A percentile compares a stretch with the other conserved stretches of the same genome.
These are phyloP conservation scores for Perkinsus olseni DNA, from an alignment of 169 alveolate genomes.

Conservation along the genomic window DNA sequence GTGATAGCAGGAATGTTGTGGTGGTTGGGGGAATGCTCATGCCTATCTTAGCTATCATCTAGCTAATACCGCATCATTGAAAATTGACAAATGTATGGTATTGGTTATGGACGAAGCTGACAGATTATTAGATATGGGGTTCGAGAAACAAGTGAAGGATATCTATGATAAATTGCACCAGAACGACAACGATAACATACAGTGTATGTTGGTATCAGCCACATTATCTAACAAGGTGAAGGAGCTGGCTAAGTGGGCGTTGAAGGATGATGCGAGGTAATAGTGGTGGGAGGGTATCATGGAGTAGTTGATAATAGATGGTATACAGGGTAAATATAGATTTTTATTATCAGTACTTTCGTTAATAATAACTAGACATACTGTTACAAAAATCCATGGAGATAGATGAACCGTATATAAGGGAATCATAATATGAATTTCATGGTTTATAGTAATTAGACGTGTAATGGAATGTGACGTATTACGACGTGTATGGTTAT, in stretches of 20 bases:
- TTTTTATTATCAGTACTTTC: no score
- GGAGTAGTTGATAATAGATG: no score
- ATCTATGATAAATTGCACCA: slow-evolving; percentile 44
- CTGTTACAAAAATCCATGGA: no score
- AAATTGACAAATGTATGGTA: slow-evolving; percentile 55
- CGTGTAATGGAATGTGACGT: no score
- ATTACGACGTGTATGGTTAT: no score
- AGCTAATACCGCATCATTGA: slow-evolving; percentile 74
- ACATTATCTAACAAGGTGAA: slow-evolving; percentile 60
- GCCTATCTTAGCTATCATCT: slow-evolving; percentile 62
- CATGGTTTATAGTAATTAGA: no score
- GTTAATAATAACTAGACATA: no score
- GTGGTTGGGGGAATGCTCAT: neutral
- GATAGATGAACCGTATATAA: no score
- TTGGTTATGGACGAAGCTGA: slow-evolving; percentile 94
- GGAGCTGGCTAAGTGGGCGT: slow-evolving; percentile 52
- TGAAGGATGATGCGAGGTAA: slow-evolving; percentile 42
- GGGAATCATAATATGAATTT: no score
- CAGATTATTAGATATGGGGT: slow-evolving; percentile 89
- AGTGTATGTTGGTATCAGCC: slow-evolving; percentile 62
- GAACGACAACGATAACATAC: slow-evolving; percentile 18
- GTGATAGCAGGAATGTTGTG: neutral
- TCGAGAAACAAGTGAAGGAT: slow-evolving; percentile 75
- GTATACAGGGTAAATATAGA: no score
- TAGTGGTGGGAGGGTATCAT: no score